phyloP scores from a whole-genome alignment of 257 asterid species.

The Linaria vulgaris region DNA sequence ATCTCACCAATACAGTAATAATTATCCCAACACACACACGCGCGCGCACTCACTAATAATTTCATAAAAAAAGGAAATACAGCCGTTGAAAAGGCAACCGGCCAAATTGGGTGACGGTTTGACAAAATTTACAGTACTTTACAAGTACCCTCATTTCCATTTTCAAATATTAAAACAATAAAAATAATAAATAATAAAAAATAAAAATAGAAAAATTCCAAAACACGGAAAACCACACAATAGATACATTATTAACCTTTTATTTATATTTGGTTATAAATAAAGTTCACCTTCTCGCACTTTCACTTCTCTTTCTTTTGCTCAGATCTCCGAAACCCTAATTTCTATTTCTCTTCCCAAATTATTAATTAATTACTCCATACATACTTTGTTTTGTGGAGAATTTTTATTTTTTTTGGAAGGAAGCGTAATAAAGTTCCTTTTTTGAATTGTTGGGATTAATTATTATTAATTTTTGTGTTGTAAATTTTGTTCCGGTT shows the following conservation, averaged over 20 bases:
- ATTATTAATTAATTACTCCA: neutral
- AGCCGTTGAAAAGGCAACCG: neutral
- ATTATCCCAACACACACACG: no score
- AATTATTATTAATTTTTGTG: constrained; percentile 2
- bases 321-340: constrained; percentile 26
- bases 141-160: no score
- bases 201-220: constrained; percentile 14
- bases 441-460: neutral
- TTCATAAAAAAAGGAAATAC: neutral
- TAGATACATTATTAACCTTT: no score
- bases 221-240: constrained; percentile 35
- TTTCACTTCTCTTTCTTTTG: constrained; percentile 6
- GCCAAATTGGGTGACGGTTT: neutral
- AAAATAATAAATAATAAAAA: no score
- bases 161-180: no score
- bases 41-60: no score
- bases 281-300: constrained; percentile 16
- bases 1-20: no score
- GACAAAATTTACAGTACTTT: neutral
- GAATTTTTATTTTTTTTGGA: neutral
- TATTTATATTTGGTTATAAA: constrained; percentile 18
- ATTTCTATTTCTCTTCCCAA: constrained; percentile 6
- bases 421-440: neutral
- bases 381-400: neutral
- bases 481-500: constrained; percentile 15